These are phyloP conservation scores for Eucalyptus microcorys DNA, from an alignment of 345 rosid genomes.

Conservation along the genomic window DNA sequence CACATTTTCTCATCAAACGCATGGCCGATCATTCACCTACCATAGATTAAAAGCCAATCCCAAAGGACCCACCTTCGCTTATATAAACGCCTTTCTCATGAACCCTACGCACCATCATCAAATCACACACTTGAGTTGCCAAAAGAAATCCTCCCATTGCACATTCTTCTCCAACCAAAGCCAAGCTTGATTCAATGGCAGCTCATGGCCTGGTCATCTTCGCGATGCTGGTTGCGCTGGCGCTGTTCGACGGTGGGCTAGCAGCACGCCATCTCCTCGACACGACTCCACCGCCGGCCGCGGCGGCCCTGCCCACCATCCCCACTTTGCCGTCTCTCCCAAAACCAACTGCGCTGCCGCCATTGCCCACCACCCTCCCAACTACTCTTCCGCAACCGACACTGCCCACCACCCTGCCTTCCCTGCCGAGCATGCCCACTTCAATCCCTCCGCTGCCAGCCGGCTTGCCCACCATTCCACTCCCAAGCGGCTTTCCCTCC, in stretches of 20 bases:
- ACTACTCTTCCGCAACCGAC: neutral
- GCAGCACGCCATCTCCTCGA: slow-evolving; percentile 6
- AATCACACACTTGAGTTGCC: neutral
- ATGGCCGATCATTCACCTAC: neutral
- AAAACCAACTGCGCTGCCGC: neutral
- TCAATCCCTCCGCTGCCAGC: neutral
- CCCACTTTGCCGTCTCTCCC: neutral
- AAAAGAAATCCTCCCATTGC: neutral
- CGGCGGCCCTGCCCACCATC: neutral
- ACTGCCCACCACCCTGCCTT: neutral
- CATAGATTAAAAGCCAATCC: neutral
- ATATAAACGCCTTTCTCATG: neutral
- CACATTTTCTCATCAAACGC: neutral
- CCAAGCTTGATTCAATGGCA: neutral
- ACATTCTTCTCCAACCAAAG: neutral
- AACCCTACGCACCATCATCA: neutral
- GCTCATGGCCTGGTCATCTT: neutral
- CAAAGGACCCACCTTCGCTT: neutral
- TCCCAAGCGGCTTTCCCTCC: neutral
- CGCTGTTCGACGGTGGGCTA: neutral
- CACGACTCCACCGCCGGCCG: neutral
- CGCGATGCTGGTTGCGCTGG: neutral
- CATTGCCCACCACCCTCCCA: slow-evolving; percentile 2
- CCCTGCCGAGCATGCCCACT: neutral
- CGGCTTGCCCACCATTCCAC: neutral